Percentiles rank a stretch among this genome's conserved stretches.
Conservation (phyloP, 2,329 filamentous ascomycete species). For the Xylaria sp. region DNA sequence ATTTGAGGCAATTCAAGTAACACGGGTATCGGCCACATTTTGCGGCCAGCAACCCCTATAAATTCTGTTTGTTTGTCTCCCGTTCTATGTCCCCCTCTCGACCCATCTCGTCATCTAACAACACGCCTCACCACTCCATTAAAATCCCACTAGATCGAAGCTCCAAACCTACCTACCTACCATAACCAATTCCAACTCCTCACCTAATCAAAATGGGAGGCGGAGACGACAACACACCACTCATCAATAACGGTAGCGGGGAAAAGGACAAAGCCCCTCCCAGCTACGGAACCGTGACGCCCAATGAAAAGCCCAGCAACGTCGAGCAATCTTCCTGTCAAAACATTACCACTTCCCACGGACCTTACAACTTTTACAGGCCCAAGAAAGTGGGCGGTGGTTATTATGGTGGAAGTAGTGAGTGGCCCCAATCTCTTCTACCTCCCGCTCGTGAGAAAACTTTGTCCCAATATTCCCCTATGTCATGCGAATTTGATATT, state of each 20-base stretch:
- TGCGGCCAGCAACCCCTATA: not conserved
- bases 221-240: too few relatives aligned
- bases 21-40: not conserved
- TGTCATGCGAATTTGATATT: not conserved
- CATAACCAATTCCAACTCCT: too few relatives aligned
- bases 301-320: not conserved
- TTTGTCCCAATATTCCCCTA: not conserved
- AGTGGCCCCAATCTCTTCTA: not conserved
- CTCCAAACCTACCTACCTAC: not conserved
- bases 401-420: slow-evolving; percentile 27
- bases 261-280: too few relatives aligned
- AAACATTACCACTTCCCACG: not conserved
- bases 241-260: not conserved
- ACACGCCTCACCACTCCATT: not conserved
- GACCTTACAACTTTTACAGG: not conserved
- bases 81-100: not conserved
- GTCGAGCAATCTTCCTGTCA: not conserved
- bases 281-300: too few relatives aligned
- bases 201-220: not conserved
- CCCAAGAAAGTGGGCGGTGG: not conserved
- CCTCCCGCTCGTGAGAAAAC: too few relatives aligned
- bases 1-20: not conserved
- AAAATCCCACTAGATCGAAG: not conserved
- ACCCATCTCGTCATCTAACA: too few relatives aligned
- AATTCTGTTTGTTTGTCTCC: not conserved